Conservation (phyloP, 2,329 filamentous ascomycete genomes). For the Alternaria longipes region DNA sequence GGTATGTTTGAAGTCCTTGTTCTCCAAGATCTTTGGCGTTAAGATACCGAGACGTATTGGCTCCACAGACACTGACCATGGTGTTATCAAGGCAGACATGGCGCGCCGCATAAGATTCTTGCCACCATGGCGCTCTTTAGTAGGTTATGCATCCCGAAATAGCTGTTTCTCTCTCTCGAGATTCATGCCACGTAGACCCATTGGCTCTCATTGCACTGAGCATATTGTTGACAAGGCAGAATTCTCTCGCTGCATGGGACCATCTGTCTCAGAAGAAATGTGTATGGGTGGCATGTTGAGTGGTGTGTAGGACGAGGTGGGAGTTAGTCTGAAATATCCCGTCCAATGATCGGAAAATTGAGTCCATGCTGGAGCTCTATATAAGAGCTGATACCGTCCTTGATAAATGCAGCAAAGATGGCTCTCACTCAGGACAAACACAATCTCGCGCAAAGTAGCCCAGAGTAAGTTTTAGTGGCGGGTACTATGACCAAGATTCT, state of each 20-base stretch:
- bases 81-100: too few relatives aligned
- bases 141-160: too few relatives aligned
- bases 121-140: too few relatives aligned
- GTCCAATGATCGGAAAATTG: not conserved
- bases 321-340: not conserved
- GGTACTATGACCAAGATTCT: not conserved
- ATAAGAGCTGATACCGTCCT: not conserved
- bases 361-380: not conserved
- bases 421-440: not conserved
- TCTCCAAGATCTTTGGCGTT: too few relatives aligned
- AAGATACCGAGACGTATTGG: too few relatives aligned
- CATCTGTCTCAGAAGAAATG: not conserved
- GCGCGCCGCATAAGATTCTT: too few relatives aligned
- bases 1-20: too few relatives aligned
- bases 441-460: not conserved
- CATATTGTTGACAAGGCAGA: not conserved
- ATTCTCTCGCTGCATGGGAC: not conserved
- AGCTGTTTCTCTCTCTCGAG: too few relatives aligned
- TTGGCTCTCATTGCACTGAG: too few relatives aligned
- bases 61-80: too few relatives aligned
- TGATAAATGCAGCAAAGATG: not conserved
- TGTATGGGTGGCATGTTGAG: not conserved
- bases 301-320: not conserved
- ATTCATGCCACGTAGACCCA: too few relatives aligned
- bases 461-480: not conserved